Base-by-base conservation (phyloP, 306 rosid genomes). In the Cucurbita maxima region DNA sequence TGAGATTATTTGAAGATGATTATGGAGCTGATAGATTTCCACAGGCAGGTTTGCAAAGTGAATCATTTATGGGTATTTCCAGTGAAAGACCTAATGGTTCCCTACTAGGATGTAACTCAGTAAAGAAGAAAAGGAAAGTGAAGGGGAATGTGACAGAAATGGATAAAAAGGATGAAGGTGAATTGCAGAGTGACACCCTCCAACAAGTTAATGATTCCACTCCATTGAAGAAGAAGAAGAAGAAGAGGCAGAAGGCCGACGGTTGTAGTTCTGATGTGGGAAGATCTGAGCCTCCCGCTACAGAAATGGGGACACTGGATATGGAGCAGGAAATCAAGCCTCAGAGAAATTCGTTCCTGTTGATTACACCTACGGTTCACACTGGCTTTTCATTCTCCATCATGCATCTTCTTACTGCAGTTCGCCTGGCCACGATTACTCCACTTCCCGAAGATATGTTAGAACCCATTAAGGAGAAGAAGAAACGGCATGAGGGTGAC, bases 361-460 rank as follows among this genome's bases (percentile, higher is more conserved):
- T 86, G 80, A 95, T 95, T 78, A 95, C 91, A 15, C 99, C 99
- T 5, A 91, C 97, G 19, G 93, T 95, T 73, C 99, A 84, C 77
- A 84, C 96, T 57, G 97, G 96, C 48, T 95, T 95, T 85, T 91
- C 99, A 54, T 95, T 95, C 83, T 95, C 99, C 43, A 79, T 91
- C 75, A 79, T 95, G 67, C 97, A 89, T 78, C 97, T 95, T 81
- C 97, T 95, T 72, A 86, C 99, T 38, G 99, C 99, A 63, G 96
- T 91, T 60, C 97, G 99, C 76, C 75, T 82, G 81, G 96, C 99
- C 77, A 85, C 91, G 97, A 83, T 88, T 59, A 86, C 84, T 72
- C 89, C 87, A 58, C 83, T 76, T 81, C 78, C 87, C 16, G 96
- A 86, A 79, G 96, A 84, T 74, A 79, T 80, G 80, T 73, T 86